phyloP scores from a whole-genome alignment of 352 stramenopile species.

The Globisporangium nodosum region DNA sequence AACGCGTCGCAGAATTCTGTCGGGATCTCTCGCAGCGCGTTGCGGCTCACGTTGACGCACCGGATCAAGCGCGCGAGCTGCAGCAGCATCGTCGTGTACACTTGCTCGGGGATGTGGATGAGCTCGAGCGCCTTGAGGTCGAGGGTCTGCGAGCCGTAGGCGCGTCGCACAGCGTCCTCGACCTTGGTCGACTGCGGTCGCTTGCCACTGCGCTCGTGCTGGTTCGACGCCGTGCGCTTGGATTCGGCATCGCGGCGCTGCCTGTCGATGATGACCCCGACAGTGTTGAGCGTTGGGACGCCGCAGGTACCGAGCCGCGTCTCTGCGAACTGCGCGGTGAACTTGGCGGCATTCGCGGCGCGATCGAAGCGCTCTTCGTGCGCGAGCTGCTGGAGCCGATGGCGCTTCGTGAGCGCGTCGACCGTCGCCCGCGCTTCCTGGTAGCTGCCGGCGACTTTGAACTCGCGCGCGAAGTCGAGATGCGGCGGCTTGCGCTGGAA shows the following conservation, averaged over 20 bases:
- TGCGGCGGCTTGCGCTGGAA: conserved; percentile 59
- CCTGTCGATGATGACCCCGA: conserved; percentile 47
- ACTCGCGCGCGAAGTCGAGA: conserved; percentile 50
- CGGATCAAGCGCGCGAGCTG: conserved; percentile 57
- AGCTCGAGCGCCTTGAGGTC: conserved; percentile 66
- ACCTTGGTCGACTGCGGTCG: conserved; percentile 14
- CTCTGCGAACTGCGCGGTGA: conserved; percentile 50
- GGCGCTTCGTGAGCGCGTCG: conserved; percentile 34
- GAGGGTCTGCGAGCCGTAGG: conserved; percentile 48
- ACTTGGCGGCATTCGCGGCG: conserved; percentile 27
- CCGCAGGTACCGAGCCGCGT: conserved; percentile 55
- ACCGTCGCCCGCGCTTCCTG: conserved; percentile 40
- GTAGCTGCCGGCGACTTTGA: conserved; percentile 38
- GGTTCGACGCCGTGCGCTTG: conserved; percentile 5
- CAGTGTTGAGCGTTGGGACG: conserved; percentile 57
- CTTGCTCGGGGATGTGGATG: conserved; percentile 43
- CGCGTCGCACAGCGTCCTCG: conserved; percentile 33
- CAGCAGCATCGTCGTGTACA: conserved; percentile 58
- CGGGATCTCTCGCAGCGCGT: conserved; percentile 56
- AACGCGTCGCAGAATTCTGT: conserved; percentile 47
- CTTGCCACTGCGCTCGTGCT: neutral
- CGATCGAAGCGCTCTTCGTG: conserved; percentile 52
- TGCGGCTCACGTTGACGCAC: conserved; percentile 62
- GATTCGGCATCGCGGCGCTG: conserved; percentile 16
- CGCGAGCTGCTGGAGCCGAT: conserved; percentile 40